phyloP scores from a whole-genome alignment of 805 yeast species.

The Kodamaea hsintzibuensis region DNA sequence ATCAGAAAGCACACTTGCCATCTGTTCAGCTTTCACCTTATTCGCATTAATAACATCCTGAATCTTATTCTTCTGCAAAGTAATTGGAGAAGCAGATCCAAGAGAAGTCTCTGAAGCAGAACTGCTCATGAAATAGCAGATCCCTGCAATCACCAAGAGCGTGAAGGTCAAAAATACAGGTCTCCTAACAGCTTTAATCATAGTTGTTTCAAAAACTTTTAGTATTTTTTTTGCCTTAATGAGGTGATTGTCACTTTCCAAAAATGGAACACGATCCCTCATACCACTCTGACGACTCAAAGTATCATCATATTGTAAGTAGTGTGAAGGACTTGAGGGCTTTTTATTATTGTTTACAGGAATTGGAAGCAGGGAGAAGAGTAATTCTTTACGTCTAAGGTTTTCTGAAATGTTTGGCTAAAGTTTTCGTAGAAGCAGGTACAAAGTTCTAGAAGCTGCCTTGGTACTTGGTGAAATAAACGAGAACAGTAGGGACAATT shows the following conservation, averaged over 20 bases:
- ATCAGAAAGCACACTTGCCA: neutral
- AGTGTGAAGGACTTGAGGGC: no score
- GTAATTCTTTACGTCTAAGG: no score
- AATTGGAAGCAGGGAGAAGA: no score
- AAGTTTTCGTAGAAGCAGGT: no score
- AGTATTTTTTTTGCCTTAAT: neutral
- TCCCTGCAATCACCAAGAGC: conserved; percentile 24
- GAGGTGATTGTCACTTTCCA: neutral
- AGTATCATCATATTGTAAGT: no score
- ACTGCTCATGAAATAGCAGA: conserved; percentile 29
- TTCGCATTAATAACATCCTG: neutral
- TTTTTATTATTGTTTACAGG: no score
- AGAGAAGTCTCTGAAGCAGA: conserved; percentile 19
- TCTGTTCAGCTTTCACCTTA: neutral
- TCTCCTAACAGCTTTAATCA: conserved; percentile 17
- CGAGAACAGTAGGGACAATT: no score
- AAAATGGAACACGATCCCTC: neutral
- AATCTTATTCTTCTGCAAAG: conserved; percentile 13
- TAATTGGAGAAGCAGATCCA: conserved; percentile 25
- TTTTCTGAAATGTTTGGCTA: no score
- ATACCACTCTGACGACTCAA: neutral
- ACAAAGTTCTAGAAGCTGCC: no score
- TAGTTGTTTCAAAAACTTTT: neutral
- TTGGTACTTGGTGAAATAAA: no score
- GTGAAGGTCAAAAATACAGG: conserved; percentile 29